Evolutionary conservation across 2,329 filamentous ascomycete genomes (phyloP).

Genomic region (Colletotrichum sp.): DNA sequence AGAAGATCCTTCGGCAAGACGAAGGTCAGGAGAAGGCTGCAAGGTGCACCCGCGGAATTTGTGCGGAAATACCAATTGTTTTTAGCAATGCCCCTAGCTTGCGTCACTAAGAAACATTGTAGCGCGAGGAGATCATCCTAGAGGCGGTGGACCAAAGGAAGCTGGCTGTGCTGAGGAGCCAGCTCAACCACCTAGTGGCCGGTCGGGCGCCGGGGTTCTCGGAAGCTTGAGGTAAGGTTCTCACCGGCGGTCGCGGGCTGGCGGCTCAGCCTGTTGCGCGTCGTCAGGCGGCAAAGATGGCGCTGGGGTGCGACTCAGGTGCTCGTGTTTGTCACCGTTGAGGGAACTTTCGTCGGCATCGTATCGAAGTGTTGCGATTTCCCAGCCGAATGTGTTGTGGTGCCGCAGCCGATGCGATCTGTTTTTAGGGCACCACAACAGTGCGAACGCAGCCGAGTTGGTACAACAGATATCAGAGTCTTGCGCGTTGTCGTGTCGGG

Average conservation of each 20-base stretch:
- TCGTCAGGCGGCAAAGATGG: not conserved
- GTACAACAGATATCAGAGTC: not conserved
- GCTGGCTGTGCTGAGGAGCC: not conserved
- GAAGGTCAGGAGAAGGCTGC: not conserved
- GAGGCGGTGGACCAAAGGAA: not conserved
- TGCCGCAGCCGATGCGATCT: not conserved
- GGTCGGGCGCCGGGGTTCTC: slow-evolving; percentile 4
- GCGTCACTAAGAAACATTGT: not conserved
- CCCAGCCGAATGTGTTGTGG: not conserved
- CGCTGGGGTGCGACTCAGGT: not conserved
- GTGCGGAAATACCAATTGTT: not conserved
- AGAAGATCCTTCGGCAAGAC: not conserved
- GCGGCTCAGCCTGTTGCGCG: not conserved
- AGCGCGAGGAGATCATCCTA: not conserved
- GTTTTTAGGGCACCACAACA: not conserved
- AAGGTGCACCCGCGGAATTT: not conserved
- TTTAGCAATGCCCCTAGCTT: not conserved
- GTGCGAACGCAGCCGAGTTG: not conserved
- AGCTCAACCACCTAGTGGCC: not conserved
- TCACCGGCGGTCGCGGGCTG: not conserved
- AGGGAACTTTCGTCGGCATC: not conserved
- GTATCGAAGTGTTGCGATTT: not conserved
- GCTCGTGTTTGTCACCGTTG: not conserved
- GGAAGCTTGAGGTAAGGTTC: not conserved
- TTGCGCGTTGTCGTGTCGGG: slow-evolving; percentile 1